A percentile compares a stretch with the other conserved stretches of the same genome.
phyloP scores from a whole-genome alignment of 257 asterid species.

The Przewalskia tangutica region DNA sequence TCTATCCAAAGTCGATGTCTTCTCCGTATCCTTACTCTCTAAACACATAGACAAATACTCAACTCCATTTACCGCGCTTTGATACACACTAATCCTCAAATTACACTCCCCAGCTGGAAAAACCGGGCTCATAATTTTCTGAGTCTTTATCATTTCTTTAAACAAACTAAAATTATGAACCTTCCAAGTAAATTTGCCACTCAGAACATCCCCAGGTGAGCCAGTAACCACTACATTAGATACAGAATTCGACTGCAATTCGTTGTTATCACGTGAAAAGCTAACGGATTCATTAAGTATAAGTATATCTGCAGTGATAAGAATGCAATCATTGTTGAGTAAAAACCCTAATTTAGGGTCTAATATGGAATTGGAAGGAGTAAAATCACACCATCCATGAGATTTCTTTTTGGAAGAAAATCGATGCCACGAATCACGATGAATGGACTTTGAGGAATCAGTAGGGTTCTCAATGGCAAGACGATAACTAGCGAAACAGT shows the following conservation, averaged over 20 bases:
- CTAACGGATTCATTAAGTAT: conserved; percentile 73
- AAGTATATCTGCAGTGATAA: conserved; percentile 78
- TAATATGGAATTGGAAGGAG: conserved; percentile 53
- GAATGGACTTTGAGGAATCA: conserved; percentile 66
- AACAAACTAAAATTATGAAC: conserved; percentile 86
- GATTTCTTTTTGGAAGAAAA: conserved; percentile 88
- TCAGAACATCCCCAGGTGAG: conserved; percentile 57
- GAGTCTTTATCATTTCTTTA: conserved; percentile 92
- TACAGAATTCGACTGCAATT: conserved; percentile 46
- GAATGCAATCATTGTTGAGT: conserved; percentile 53
- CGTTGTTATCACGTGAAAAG: conserved; percentile 51
- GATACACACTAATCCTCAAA: conserved; percentile 86
- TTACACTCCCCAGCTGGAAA: conserved; percentile 96
- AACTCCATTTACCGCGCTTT: conserved; percentile 78
- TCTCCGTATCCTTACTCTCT: conserved; percentile 98
- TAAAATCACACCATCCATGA: conserved; percentile 98
- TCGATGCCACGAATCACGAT: conserved; percentile 93
- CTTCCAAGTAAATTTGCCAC: conserved; percentile 95
- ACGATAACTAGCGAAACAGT: conserved; percentile 91
- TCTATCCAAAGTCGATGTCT: conserved; percentile 54
- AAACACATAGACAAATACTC: conserved; percentile 91
- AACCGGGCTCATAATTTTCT: conserved; percentile 93
- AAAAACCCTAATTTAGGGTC: conserved; percentile 76
- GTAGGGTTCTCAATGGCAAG: conserved; percentile 59
- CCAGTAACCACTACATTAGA: conserved; percentile 8